Evolutionary conservation across 768 basidiomycete species (phyloP), one percentile per base, ranked within the genome.

Genomic region (Lepiota venenata): DNA sequence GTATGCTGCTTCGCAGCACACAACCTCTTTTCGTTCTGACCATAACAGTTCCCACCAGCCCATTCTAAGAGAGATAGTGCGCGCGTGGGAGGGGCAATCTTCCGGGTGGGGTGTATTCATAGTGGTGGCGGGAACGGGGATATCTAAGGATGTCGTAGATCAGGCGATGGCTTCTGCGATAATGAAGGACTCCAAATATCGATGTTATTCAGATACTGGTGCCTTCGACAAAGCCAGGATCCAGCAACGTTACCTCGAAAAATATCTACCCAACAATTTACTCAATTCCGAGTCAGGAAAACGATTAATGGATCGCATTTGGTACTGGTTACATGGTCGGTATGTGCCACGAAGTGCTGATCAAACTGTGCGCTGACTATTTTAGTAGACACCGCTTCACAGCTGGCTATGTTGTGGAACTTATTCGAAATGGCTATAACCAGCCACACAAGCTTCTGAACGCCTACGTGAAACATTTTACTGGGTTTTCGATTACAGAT

Each of bases 321-420:
- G 71, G 69, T 74, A 76, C 58, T 79, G 77, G 77, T 47, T 79
- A 18, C 70, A 69, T 52, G 77, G 77, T 46, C 69, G 77, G 76
- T 77, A 36, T 11, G 65, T 39, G 12, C 35, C 43, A 46, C 16
- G 15, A 3, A 14, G 25, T 38, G 10, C 20, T 41, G n/a, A 11
- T 39, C 11, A 7, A 18, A 42, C 44, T 9, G n/a, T 12, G 18
- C 32, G 10, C 39, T 58, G 25, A 52, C 60, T 12, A 45, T 2
- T 25, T 21, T 6, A 45, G 2, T 40, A 78, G 77, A 60, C 70
- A 77, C 66, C 74, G 77, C 16, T 77, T 77, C 46, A 77, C 75
- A 0, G 71, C 73, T 21, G 75, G 74, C 27, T 79, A 71, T 47
- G 60, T 77, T 8, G 60, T 73, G 1, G 74, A 77, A 49, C 63